Conservation (phyloP, 164 flowering plant species). For the Stephania cephalantha region DNA sequence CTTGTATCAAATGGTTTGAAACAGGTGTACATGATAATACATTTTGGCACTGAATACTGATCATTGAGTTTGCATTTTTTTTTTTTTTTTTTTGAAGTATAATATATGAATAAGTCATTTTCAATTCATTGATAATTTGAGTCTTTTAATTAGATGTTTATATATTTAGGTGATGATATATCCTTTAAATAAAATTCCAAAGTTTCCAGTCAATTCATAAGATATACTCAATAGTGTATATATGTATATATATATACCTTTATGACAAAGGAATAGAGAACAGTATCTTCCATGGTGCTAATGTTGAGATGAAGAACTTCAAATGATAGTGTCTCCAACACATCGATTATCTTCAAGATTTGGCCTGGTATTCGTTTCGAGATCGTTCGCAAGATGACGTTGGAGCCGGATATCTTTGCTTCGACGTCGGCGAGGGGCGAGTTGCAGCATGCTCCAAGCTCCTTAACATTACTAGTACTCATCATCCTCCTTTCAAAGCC, state of each 20-base stretch:
- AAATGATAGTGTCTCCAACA: slow-evolving; percentile 57
- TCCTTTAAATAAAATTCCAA: too few species aligned
- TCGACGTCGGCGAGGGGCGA: slow-evolving; percentile 79
- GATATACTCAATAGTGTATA: too few species aligned
- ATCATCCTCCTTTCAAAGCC: slow-evolving; percentile 13
- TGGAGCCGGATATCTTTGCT: slow-evolving; percentile 81
- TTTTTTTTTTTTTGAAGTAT: too few species aligned
- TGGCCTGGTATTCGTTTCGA: slow-evolving; percentile 62
- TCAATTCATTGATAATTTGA: too few species aligned
- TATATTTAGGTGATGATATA: too few species aligned
- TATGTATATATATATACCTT: slow-evolving; percentile 42
- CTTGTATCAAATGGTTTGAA: too few species aligned
- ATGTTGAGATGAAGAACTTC: slow-evolving; percentile 82
- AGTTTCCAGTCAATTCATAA: too few species aligned
- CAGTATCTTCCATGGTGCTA: slow-evolving; percentile 94
- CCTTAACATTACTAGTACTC: slow-evolving; percentile 20
- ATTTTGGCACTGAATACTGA: too few species aligned
- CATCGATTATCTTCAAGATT: slow-evolving; percentile 49
- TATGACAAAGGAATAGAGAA: slow-evolving; percentile 67
- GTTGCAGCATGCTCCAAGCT: slow-evolving; percentile 72
- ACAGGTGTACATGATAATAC: too few species aligned
- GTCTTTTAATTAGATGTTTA: too few species aligned
- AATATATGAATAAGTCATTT: too few species aligned
- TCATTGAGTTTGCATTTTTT: too few species aligned
- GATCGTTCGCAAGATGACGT: slow-evolving; percentile 60